Evolutionary conservation across 2,329 filamentous ascomycete species (phyloP).

Genomic region (Reticulascus tulasneorum): DNA sequence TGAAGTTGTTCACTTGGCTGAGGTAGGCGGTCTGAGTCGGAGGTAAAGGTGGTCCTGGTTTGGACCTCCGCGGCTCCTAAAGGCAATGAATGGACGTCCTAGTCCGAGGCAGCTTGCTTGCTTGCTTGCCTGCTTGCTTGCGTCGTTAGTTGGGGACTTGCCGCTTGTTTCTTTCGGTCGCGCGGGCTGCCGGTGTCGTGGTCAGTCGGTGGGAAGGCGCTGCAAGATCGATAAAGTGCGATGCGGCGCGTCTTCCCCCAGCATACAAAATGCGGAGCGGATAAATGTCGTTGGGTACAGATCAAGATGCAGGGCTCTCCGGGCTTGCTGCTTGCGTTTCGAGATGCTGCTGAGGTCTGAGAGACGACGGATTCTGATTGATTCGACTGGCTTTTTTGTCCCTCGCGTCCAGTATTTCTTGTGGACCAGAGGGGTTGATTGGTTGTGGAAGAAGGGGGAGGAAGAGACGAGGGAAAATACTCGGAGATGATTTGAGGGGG

Average conservation of each 20-base stretch:
- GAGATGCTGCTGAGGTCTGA: constrained; percentile 5
- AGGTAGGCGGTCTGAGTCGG: too few species aligned
- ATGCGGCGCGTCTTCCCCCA: neutral
- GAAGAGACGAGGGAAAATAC: constrained; percentile 38
- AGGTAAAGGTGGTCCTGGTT: too few species aligned
- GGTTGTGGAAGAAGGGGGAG: constrained; percentile 42
- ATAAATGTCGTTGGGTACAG: constrained; percentile 11
- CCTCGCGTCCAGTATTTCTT: constrained; percentile 18
- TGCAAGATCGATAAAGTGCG: constrained; percentile 12
- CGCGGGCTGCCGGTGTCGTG: too few species aligned
- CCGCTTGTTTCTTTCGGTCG: constrained; percentile 2
- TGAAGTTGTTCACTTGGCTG: too few species aligned
- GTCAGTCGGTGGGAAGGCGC: too few species aligned
- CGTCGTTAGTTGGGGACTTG: neutral
- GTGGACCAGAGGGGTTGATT: constrained; percentile 43
- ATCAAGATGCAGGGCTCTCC: constrained; percentile 7
- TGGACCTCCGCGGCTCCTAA: too few species aligned
- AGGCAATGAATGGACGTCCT: too few species aligned
- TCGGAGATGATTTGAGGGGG: constrained; percentile 51
- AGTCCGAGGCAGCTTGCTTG: too few species aligned
- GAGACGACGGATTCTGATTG: constrained; percentile 26
- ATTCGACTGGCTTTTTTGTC: constrained; percentile 15
- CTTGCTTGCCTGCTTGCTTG: constrained; percentile 2
- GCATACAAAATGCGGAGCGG: constrained; percentile 9
- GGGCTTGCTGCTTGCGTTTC: constrained; percentile 9